Evolutionary conservation across 73 alveolate genomes (phyloP).

Genomic region (Stentor roeselii): DNA sequence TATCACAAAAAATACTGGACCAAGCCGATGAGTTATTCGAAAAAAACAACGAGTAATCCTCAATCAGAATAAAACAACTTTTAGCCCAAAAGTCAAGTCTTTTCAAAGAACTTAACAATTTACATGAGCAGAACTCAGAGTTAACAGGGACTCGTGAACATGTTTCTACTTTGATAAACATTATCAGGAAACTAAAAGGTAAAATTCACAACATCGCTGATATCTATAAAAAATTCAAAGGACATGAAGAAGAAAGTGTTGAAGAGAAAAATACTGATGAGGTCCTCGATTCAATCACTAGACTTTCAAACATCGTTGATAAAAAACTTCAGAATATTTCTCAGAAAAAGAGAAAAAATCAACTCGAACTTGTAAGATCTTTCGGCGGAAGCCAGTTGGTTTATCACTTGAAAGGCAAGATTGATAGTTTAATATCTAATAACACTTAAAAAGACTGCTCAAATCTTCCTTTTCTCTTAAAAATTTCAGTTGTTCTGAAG

Average conservation of each 20-base stretch:
- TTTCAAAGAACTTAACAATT: background rate
- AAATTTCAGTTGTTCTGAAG: no score
- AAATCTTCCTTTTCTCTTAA: no score
- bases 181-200: no score
- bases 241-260: background rate
- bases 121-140: background rate
- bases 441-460: no score
- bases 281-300: background rate
- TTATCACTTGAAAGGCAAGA: no score
- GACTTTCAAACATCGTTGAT: background rate
- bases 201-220: background rate
- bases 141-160: background rate
- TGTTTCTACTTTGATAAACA: background rate
- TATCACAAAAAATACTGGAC: background rate
- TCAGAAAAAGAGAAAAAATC: background rate
- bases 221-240: background rate
- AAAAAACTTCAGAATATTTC: background rate
- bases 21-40: background rate
- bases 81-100: background rate
- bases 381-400: no score
- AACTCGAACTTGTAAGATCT: no score
- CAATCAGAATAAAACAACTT: background rate
- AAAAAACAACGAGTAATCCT: background rate
- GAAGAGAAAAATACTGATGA: background rate
- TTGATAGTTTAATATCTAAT: no score